These are phyloP conservation scores for Hypericum perforatum DNA, from an alignment of 345 rosid genomes.

Conservation along the genomic window DNA sequence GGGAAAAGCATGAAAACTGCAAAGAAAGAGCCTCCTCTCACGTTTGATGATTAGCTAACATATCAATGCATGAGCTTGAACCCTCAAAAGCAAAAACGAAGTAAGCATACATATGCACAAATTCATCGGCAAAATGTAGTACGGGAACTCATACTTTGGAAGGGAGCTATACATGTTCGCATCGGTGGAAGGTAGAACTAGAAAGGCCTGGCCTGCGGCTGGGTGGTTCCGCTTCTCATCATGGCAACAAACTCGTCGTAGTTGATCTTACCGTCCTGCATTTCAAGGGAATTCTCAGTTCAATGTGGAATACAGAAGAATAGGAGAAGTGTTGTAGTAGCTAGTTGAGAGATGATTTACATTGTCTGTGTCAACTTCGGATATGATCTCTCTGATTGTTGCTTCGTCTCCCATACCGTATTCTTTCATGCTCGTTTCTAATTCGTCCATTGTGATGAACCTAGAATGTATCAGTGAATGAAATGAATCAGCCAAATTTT, in stretches of 20 bases:
- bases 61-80: too few species aligned
- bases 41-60: too few species aligned
- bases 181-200: background rate
- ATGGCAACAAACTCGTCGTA: slow-evolving; percentile 32
- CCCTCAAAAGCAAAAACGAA: too few species aligned
- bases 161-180: too few species aligned
- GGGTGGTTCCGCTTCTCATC: slow-evolving; percentile 19
- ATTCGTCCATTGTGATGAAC: slow-evolving; percentile 27
- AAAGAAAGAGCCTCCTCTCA: too few species aligned
- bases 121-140: too few species aligned
- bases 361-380: slow-evolving; percentile 28
- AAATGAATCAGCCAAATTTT: too few species aligned
- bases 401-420: slow-evolving; percentile 27
- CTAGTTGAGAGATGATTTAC: slow-evolving; percentile 7
- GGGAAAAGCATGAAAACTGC: too few species aligned
- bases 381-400: slow-evolving; percentile 22
- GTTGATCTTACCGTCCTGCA: slow-evolving; percentile 37
- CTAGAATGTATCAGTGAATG: slow-evolving; percentile 5
- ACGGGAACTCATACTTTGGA: too few species aligned
- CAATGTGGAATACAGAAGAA: background rate
- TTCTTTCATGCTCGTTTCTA: slow-evolving; percentile 26
- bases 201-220: background rate
- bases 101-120: too few species aligned
- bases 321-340: background rate
- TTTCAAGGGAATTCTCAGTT: background rate